Evolutionary conservation across 768 basidiomycete species (phyloP).

Genomic region (Clitopilus hobsonii): DNA sequence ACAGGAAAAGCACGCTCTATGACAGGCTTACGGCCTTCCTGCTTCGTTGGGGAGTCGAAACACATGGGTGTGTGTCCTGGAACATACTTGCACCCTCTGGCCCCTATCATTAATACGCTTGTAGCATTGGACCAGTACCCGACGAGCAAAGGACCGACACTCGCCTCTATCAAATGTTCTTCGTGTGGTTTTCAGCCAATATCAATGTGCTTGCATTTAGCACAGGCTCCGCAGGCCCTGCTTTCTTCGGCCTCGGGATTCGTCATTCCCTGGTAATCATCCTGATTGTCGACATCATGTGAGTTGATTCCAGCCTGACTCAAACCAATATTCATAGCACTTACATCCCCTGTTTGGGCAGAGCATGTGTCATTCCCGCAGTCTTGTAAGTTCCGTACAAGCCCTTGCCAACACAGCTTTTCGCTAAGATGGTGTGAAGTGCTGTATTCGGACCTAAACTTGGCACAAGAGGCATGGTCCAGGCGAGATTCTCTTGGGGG

Average conservation of each 20-base stretch:
- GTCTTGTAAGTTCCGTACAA: slow-evolving; percentile 43
- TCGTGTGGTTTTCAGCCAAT: slow-evolving; percentile 69
- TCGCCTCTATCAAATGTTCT: slow-evolving; percentile 63
- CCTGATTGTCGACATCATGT: slow-evolving; percentile 35
- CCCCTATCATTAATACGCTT: not conserved
- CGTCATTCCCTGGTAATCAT: slow-evolving; percentile 50
- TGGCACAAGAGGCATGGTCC: slow-evolving; percentile 79
- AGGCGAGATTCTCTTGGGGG: slow-evolving; percentile 38
- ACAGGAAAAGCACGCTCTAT: not conserved
- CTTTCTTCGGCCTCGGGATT: slow-evolving; percentile 50
- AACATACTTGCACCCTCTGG: not conserved
- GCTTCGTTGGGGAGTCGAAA: slow-evolving; percentile 27
- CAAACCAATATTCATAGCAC: not conserved
- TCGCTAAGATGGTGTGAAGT: slow-evolving; percentile 15
- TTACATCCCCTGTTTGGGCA: slow-evolving; percentile 8
- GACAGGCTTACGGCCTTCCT: slow-evolving; percentile 16
- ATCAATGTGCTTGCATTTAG: slow-evolving; percentile 64
- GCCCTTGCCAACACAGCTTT: too few relatives aligned
- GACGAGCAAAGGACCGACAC: slow-evolving; percentile 47
- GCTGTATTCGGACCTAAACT: slow-evolving; percentile 74
- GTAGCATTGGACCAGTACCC: slow-evolving; percentile 50
- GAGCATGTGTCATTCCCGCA: slow-evolving; percentile 48
- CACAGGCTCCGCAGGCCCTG: slow-evolving; percentile 56
- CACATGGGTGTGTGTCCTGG: slow-evolving; percentile 23
- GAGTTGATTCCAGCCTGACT: slow-evolving; percentile 8